Conservation (phyloP, 2,329 filamentous ascomycete genomes). For the Mycosphaerella sp. region DNA sequence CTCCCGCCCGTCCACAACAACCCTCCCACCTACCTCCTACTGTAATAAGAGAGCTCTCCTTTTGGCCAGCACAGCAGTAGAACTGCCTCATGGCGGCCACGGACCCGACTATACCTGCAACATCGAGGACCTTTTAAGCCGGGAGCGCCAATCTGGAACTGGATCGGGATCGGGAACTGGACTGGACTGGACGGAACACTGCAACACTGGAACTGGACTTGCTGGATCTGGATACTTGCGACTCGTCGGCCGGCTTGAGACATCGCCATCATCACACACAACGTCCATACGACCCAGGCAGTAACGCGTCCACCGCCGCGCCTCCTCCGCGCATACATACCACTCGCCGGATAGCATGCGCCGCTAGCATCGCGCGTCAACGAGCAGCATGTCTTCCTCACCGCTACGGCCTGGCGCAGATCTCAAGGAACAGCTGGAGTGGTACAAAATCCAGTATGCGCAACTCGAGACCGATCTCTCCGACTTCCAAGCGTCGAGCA, state of each 20-base stretch:
- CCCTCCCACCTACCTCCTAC: background rate
- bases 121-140: background rate
- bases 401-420: constrained; percentile 34
- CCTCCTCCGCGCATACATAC: background rate
- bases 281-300: background rate
- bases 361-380: constrained; percentile 29
- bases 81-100: background rate
- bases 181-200: background rate
- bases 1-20: background rate
- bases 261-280: constrained; percentile 1
- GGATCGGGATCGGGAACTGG: background rate
- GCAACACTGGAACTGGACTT: constrained; percentile 1
- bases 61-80: background rate
- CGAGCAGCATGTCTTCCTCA: constrained; percentile 30
- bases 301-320: background rate
- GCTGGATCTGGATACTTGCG: constrained; percentile 2
- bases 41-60: background rate
- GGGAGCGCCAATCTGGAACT: background rate
- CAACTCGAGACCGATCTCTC: constrained; percentile 82
- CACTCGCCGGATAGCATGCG: constrained; percentile 21
- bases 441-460: constrained; percentile 96
- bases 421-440: constrained; percentile 70
- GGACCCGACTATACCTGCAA: background rate
- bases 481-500: constrained; percentile 90
- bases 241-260: background rate